phyloP scores from a whole-genome alignment of 768 basidiomycete genomes.

The Suillus sp. region DNA sequence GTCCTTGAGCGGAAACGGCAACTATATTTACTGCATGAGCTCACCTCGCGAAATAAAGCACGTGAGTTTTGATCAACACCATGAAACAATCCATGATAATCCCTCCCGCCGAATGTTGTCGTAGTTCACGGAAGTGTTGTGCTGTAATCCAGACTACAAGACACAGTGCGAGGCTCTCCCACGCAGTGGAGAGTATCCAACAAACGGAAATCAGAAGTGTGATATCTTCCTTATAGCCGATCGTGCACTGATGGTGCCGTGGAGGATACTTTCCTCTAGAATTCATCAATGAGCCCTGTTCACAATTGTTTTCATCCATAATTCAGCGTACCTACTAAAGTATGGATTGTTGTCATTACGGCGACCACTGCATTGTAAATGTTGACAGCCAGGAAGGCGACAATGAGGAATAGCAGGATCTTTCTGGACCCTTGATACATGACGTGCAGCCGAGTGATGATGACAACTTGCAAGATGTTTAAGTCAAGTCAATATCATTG shows the following conservation, averaged over 20 bases:
- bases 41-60: neutral
- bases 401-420: neutral
- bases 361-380: fast-evolving
- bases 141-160: slow-evolving; percentile 43
- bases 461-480: neutral
- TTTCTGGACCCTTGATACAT: neutral
- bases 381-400: neutral
- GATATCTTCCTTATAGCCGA: no score
- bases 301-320: neutral
- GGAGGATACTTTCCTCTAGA: no score
- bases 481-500: neutral
- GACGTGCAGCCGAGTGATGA: neutral
- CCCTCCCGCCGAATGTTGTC: no score
- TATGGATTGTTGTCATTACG: neutral
- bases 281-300: neutral
- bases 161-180: no score
- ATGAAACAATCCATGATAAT: no score
- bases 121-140: no score
- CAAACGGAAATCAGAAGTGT: no score
- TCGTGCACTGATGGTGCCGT: no score
- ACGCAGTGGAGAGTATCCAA: no score
- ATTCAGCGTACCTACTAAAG: neutral
- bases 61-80: no score
- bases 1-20: neutral
- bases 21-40: neutral